Conservation (phyloP, 2,329 filamentous ascomycete genomes). For the Incumbomyces delicatus region DNA sequence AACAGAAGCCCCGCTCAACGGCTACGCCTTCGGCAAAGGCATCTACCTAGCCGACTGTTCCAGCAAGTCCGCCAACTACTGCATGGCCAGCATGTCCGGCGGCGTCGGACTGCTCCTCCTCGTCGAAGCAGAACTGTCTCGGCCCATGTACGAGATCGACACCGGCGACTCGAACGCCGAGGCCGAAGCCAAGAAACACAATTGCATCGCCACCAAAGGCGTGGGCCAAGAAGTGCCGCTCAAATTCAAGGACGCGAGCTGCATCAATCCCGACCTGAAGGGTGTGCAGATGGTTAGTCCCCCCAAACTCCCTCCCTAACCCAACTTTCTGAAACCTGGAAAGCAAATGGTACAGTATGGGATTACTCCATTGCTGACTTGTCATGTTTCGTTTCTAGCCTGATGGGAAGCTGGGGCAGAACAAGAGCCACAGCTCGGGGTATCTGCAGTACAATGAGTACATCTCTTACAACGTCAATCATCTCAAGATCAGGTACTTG, state of each 20-base stretch:
- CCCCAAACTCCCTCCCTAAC: too few species aligned
- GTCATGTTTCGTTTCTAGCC: conserved; percentile 2
- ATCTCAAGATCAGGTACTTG: conserved; percentile 37
- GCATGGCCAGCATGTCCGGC: conserved; percentile 50
- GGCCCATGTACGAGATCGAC: conserved; percentile 58
- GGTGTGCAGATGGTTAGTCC: conserved; percentile 52
- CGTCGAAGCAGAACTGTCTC: conserved; percentile 72
- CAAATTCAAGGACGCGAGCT: conserved; percentile 67
- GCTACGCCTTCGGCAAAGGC: conserved; percentile 86
- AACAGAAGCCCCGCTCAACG: conserved; percentile 59
- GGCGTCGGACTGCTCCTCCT: conserved; percentile 65
- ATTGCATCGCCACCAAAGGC: conserved; percentile 62
- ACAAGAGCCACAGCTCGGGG: conserved; percentile 6
- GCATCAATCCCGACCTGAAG: conserved; percentile 53
- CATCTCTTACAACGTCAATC: conserved; percentile 39
- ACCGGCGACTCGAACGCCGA: conserved; percentile 53
- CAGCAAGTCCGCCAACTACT: conserved; percentile 74
- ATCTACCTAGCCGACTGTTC: conserved; percentile 82
- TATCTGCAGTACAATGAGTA: conserved; percentile 34
- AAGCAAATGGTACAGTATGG: too few species aligned
- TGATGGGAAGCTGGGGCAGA: conserved; percentile 5
- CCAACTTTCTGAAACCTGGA: too few species aligned
- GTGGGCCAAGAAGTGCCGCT: conserved; percentile 54
- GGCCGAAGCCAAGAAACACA: conserved; percentile 49
- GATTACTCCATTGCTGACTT: too few species aligned